Evolutionary conservation across 2,329 filamentous ascomycete genomes (phyloP).

Genomic region (Penicillium brasilianum): DNA sequence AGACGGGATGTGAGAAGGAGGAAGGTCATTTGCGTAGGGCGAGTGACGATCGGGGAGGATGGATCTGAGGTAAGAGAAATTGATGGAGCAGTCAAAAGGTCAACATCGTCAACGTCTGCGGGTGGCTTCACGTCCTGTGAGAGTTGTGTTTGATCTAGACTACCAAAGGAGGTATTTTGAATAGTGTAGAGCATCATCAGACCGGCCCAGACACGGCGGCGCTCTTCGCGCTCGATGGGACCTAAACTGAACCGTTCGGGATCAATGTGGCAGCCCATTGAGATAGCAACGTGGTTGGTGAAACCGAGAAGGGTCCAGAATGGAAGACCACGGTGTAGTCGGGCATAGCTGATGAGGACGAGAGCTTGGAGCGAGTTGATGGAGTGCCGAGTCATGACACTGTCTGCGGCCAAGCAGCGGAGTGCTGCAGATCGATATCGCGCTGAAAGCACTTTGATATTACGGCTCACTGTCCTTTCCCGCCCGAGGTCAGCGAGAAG

Average conservation of each 20-base stretch:
- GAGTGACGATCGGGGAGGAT: constrained; percentile 23
- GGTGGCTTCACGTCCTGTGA: constrained; percentile 40
- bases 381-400: constrained; percentile 45
- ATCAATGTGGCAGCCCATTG: constrained; percentile 50
- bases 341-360: constrained; percentile 47
- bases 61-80: constrained; percentile 15
- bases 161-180: constrained; percentile 46
- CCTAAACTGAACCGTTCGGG: constrained; percentile 44
- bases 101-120: constrained; percentile 44
- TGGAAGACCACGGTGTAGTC: constrained; percentile 42
- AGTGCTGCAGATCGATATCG: constrained; percentile 46
- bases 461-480: constrained; percentile 43
- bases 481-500: constrained; percentile 44
- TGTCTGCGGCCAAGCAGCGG: constrained; percentile 47
- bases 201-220: constrained; percentile 47
- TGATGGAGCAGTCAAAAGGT: constrained; percentile 36
- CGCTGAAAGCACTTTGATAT: constrained; percentile 43
- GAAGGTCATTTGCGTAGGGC: constrained; percentile 50
- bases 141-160: constrained; percentile 37
- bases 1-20: constrained; percentile 46
- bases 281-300: constrained; percentile 48
- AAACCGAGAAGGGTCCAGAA: constrained; percentile 49
- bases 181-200: constrained; percentile 49
- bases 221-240: constrained; percentile 45
- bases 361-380: constrained; percentile 48